Evolutionary conservation across 139 green algal species (phyloP), one percentile per base, ranked within the genome.

Genomic region (Closterium sp.): DNA sequence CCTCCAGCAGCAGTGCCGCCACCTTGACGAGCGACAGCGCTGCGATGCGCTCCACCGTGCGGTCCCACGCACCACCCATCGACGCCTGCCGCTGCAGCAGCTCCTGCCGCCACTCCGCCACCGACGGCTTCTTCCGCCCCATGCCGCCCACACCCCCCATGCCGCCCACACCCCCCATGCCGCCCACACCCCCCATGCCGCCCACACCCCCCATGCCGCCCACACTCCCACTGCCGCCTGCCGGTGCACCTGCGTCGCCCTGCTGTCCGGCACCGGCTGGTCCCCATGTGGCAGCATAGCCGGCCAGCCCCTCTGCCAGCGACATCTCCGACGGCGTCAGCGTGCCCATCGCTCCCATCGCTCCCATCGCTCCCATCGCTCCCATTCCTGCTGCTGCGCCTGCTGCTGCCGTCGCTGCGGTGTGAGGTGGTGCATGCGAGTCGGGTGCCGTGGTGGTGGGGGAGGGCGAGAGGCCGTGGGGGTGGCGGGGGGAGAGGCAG

Each of bases 1-100:
- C 29, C 70, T 94, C 91, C 45, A 94, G 32, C 28, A 94, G 50
- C 27, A 93, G 31, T 1, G 91, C 93, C 85, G 91, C 28, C 11
- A 94, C 93, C 32, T 89, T 88, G 27, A 94, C n/a, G 22, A 94
- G 91, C 0, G 91, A 94, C 7, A 94, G 88, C 17, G 89, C 89
- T 21, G 89, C 86, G 24, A 93, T 93, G 24, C 85, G 42, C 90
- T 93, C 90, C 90, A 93, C 31, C 27, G 90, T 93, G 3, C 90
- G 38, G 28, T 90, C 90, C 90, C 90, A 93, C 21, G 90, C 5
- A 28, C 86, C 34, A 9, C 86, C 90, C 42, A 93, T 29, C 11
- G 84, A 90, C 27, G n/a, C 50, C 85, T 89, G 89, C 31, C 89
- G 89, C 70, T 38, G 84, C n/a, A 87, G 28, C n/a, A 87, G 28